Percentiles rank a stretch among this genome's conserved stretches.
Evolutionary conservation across 2,329 filamentous ascomycete genomes (phyloP).

Genomic region (Fusarium paranaense): DNA sequence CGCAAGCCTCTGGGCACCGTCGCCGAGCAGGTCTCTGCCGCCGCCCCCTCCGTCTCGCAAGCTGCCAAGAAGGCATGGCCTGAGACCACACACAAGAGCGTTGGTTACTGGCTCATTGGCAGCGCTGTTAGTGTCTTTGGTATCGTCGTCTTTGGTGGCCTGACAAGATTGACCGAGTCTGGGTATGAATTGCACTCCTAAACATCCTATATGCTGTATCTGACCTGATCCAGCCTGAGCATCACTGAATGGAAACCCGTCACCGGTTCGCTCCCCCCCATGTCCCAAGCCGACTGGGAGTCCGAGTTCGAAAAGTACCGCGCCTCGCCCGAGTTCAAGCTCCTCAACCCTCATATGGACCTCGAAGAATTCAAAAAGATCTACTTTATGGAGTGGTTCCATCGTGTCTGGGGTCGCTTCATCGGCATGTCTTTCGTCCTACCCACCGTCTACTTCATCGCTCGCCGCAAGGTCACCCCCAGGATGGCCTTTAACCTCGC

Average conservation of each 20-base stretch:
- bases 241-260: slow-evolving; percentile 99
- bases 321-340: slow-evolving; percentile 89
- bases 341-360: slow-evolving; percentile 93
- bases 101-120: slow-evolving; percentile 92
- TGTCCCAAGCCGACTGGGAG: slow-evolving; percentile 85
- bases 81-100: slow-evolving; percentile 77
- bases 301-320: slow-evolving; percentile 94
- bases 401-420: slow-evolving; percentile 92
- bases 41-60: slow-evolving; percentile 36
- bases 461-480: slow-evolving; percentile 79
- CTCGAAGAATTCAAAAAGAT: slow-evolving; percentile 97
- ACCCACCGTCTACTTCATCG: slow-evolving; percentile 89
- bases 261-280: slow-evolving; percentile 88
- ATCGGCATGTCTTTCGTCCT: slow-evolving; percentile 91
- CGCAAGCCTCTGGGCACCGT: slow-evolving; percentile 45
- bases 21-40: slow-evolving; percentile 41
- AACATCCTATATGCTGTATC: neutral
- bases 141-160: slow-evolving; percentile 93
- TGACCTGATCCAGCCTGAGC: slow-evolving; percentile 73
- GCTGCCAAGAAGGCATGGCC: slow-evolving; percentile 59
- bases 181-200: slow-evolving; percentile 69
- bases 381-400: slow-evolving; percentile 99
- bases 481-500: slow-evolving; percentile 82
- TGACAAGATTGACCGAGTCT: slow-evolving; percentile 95
- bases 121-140: slow-evolving; percentile 96